Base-by-base conservation (phyloP, 2,329 filamentous ascomycete genomes). In the Purpureocillium lavendulum region DNA sequence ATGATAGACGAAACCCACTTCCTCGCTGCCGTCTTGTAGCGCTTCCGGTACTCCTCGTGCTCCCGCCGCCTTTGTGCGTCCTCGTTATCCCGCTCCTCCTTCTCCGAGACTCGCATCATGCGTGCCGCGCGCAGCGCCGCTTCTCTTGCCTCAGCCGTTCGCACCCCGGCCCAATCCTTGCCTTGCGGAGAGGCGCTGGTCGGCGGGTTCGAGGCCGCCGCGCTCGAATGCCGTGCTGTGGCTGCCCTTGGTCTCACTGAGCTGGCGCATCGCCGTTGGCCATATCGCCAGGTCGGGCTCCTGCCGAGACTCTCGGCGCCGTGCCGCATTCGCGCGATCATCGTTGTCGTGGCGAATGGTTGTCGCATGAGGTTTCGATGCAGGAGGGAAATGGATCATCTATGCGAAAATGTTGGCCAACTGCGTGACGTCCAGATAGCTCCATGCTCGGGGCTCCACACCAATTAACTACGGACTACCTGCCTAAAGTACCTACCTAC, bases 1-100 rank as follows among this genome's bases (percentile, higher is more conserved):
- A 77, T 64, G 47, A 78, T 70, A 7, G 64, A 44, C 16, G 59
- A 56, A 3, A 63, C 56, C 61, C 69, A 75, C 48, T 63, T 67
- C 42, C 68, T 53, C 40, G 65, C 61, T 24, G 67, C 64, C 30
- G 51, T 48, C 39, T 67, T 64, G 50, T 70, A 73, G 31, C 65
- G 60, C 44, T 51, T 50, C 48, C 64, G 56, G 46, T 67, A 71
- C 33, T 65, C 62, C 30, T 59, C 46, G 33, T 53, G 40, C 26
- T 43, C 45, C 34, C 47, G 36, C 39, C 47, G 38, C 33, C 40
- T 41, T 21, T 46, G 45, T 34, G 46, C 42, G 9, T 46, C 49
- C 35, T 52, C 45, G 3, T 39, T 39, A 6, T 45, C 42, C n/a
- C 40, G 26, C 2, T 50, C 45, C 28, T 50, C 35, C n/a, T 38